Evolutionary conservation across 805 yeast genomes (phyloP).

Genomic region (Metschnikowia hibisci): DNA sequence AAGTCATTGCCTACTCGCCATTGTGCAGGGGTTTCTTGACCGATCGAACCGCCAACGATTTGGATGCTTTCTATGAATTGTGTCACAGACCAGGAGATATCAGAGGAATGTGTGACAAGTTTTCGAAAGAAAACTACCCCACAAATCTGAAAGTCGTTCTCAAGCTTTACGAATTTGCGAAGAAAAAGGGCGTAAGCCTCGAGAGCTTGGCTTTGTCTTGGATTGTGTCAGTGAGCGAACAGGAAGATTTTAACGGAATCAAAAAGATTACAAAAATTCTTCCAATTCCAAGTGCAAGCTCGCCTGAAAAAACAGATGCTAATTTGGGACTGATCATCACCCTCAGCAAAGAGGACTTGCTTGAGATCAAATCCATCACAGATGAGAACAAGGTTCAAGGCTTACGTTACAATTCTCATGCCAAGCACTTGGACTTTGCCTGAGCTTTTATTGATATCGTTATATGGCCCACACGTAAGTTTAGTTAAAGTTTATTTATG

Average conservation of each 20-base stretch:
- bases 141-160: constrained; percentile 51
- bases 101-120: constrained; percentile 50
- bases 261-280: constrained; percentile 50
- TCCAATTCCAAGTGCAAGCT: constrained; percentile 80
- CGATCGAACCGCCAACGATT: constrained; percentile 47
- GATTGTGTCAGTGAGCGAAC: constrained; percentile 63
- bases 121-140: constrained; percentile 51
- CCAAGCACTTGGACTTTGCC: constrained; percentile 12
- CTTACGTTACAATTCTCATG: constrained; percentile 44
- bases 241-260: constrained; percentile 43
- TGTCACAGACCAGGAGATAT: constrained; percentile 56
- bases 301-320: constrained; percentile 53
- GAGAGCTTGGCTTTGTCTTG: constrained; percentile 47
- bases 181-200: constrained; percentile 48
- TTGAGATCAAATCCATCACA: constrained; percentile 47
- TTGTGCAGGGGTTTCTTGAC: constrained; percentile 75
- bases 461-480: too few species aligned
- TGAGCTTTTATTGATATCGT: background rate
- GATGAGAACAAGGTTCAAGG: constrained; percentile 49
- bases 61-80: constrained; percentile 23
- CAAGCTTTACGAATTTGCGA: constrained; percentile 48
- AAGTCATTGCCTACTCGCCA: constrained; percentile 80
- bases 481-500: too few species aligned
- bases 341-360: constrained; percentile 56
- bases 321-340: constrained; percentile 46